phyloP scores from a whole-genome alignment of 768 basidiomycete genomes.

The Serendipita sp. region DNA sequence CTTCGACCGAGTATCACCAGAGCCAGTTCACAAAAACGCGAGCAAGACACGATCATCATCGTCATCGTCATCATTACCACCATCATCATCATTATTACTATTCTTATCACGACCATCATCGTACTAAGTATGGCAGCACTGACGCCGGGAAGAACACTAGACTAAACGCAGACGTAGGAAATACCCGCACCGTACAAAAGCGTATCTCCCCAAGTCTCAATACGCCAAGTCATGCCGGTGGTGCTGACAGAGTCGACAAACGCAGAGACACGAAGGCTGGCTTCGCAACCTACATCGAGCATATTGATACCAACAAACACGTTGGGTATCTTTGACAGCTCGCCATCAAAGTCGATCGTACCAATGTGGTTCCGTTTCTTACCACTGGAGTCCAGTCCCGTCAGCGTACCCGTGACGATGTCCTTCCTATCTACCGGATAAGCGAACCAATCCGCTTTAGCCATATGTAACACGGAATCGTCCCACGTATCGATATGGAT shows the following conservation, averaged over 20 bases:
- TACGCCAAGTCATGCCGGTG: slow-evolving; percentile 8
- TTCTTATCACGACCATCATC: too few relatives aligned
- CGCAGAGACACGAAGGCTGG: not conserved
- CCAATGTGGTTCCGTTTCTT: not conserved
- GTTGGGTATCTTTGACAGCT: not conserved
- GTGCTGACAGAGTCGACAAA: not conserved
- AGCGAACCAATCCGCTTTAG: too few relatives aligned
- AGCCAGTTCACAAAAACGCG: too few relatives aligned
- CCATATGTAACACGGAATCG: too few relatives aligned
- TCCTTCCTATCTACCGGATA: slow-evolving; percentile 4
- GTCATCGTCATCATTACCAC: too few relatives aligned
- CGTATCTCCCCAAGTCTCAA: slow-evolving; percentile 7
- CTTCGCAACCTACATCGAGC: slow-evolving; percentile 3
- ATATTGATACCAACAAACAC: slow-evolving; percentile 8
- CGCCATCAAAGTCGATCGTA: not conserved
- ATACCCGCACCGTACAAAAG: slow-evolving; percentile 6
- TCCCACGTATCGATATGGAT: too few relatives aligned
- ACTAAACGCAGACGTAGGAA: not conserved
- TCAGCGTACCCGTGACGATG: not conserved
- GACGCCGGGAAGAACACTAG: too few relatives aligned
- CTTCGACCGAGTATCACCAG: too few relatives aligned
- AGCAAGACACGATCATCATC: too few relatives aligned
- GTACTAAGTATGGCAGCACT: too few relatives aligned
- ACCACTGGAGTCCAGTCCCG: not conserved
- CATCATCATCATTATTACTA: too few relatives aligned